Percentiles rank a stretch among this genome's conserved stretches.
Evolutionary conservation across 768 basidiomycete species (phyloP).

Genomic region (Tricholoma sp.): DNA sequence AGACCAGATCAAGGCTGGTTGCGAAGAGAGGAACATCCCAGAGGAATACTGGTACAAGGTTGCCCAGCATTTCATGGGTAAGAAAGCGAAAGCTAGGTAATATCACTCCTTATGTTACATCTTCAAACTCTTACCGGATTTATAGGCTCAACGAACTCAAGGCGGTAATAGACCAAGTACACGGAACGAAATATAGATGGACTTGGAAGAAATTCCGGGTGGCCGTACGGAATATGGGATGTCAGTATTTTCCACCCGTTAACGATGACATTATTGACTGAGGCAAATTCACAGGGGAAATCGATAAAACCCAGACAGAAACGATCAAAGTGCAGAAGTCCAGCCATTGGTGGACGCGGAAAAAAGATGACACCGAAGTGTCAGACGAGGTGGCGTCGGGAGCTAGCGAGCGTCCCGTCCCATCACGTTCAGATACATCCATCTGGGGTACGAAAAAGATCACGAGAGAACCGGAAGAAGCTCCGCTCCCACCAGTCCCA

Average conservation of each 20-base stretch:
- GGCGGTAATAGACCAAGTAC: slow-evolving; percentile 65
- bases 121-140: neutral
- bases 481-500: slow-evolving; percentile 10
- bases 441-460: slow-evolving; percentile 6
- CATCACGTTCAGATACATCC: slow-evolving; percentile 9
- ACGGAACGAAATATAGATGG: slow-evolving; percentile 77
- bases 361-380: slow-evolving; percentile 35
- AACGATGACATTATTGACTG: neutral
- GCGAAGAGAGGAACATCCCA: slow-evolving; percentile 63
- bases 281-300: slow-evolving; percentile 46
- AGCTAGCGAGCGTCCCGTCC: slow-evolving; percentile 7
- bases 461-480: slow-evolving; percentile 1
- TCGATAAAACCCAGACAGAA: slow-evolving; percentile 56
- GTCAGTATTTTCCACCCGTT: slow-evolving; percentile 37
- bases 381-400: slow-evolving; percentile 1
- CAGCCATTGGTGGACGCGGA: slow-evolving; percentile 25
- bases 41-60: slow-evolving; percentile 83
- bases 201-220: slow-evolving; percentile 80
- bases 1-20: slow-evolving; percentile 66
- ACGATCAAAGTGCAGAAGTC: slow-evolving; percentile 27
- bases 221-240: slow-evolving; percentile 78
- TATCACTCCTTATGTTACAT: neutral
- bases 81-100: slow-evolving; percentile 59
- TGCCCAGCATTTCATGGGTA: slow-evolving; percentile 71
- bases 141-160: slow-evolving; percentile 61